Evolutionary conservation across 2,329 filamentous ascomycete genomes (phyloP).

Genomic region (Rhynchosporium agropyri): DNA sequence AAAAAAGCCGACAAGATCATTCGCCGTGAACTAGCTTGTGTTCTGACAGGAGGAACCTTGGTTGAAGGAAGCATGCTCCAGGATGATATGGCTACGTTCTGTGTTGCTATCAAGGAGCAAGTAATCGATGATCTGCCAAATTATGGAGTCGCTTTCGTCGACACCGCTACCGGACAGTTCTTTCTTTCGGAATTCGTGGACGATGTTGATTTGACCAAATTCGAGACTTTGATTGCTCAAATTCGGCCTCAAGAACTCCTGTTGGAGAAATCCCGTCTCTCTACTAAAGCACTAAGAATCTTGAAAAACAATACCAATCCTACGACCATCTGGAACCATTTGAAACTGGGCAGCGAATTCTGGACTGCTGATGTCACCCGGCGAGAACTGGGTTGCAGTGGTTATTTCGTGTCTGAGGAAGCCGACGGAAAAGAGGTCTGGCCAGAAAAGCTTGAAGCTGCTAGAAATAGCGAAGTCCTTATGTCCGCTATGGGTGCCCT

Average conservation of each 20-base stretch:
- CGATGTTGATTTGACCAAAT: conserved; percentile 91
- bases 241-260: conserved; percentile 86
- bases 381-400: conserved; percentile 76
- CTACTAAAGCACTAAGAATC: conserved; percentile 86
- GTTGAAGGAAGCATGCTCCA: conserved; percentile 97
- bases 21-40: conserved; percentile 83
- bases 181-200: conserved; percentile 90
- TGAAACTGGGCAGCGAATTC: conserved; percentile 87
- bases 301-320: conserved; percentile 94
- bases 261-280: conserved; percentile 83
- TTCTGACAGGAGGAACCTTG: conserved; percentile 88
- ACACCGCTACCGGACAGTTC: conserved; percentile 95
- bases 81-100: conserved; percentile 96
- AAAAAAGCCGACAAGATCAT: conserved; percentile 89
- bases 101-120: conserved; percentile 87
- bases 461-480: conserved; percentile 74
- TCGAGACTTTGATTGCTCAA: conserved; percentile 95
- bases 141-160: conserved; percentile 92
- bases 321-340: conserved; percentile 91
- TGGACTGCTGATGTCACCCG: conserved; percentile 83
- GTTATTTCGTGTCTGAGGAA: conserved; percentile 72
- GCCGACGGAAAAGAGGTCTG: conserved; percentile 61
- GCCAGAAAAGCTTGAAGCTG: conserved; percentile 74
- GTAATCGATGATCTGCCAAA: conserved; percentile 72
- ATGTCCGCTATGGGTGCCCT: conserved; percentile 93